phyloP scores from a whole-genome alignment of 306 rosid genomes.

The Citrullus amarus region DNA sequence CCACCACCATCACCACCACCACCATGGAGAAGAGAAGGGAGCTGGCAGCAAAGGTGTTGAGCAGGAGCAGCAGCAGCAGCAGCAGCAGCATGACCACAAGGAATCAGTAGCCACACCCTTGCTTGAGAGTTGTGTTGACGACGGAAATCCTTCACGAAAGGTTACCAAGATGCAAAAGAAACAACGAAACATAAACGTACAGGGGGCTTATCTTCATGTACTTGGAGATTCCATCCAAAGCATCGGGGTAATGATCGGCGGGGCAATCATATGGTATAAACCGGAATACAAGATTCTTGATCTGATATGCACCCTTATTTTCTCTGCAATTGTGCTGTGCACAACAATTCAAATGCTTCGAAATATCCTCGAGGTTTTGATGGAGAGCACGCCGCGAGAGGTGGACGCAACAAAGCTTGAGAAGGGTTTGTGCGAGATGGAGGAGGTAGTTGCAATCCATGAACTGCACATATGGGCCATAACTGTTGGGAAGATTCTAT shows the following conservation, averaged over 20 bases:
- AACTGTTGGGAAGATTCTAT: conserved; percentile 35
- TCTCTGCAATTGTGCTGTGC: conserved; percentile 24
- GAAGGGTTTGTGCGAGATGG: conserved; percentile 50
- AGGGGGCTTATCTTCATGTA: conserved; percentile 54
- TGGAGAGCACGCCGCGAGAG: conserved; percentile 54
- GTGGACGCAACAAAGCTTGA: conserved; percentile 43
- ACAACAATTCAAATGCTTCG: conserved; percentile 48
- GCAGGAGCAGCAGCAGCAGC: conserved; percentile 26
- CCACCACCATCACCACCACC: conserved; percentile 16
- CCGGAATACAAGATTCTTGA: conserved; percentile 44
- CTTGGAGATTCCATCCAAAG: conserved; percentile 52
- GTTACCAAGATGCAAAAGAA: not conserved
- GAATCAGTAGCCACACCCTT: conserved; percentile 18
- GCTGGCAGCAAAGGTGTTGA: conserved; percentile 1
- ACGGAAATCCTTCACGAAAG: conserved; percentile 6
- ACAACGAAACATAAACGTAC: conserved; percentile 33
- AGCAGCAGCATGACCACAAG: conserved; percentile 16
- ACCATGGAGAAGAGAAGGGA: conserved; percentile 2
- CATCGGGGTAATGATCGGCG: conserved; percentile 55
- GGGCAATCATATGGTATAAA: conserved; percentile 42
- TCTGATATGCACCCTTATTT: conserved; percentile 31
- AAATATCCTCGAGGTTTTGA: conserved; percentile 41
- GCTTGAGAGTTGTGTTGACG: conserved; percentile 17
- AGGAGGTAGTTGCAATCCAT: conserved; percentile 31
- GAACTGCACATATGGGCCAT: conserved; percentile 43